Base-by-base conservation (phyloP, 1,139 yeast species). In the Zygosaccharomyces pseudobailii region DNA sequence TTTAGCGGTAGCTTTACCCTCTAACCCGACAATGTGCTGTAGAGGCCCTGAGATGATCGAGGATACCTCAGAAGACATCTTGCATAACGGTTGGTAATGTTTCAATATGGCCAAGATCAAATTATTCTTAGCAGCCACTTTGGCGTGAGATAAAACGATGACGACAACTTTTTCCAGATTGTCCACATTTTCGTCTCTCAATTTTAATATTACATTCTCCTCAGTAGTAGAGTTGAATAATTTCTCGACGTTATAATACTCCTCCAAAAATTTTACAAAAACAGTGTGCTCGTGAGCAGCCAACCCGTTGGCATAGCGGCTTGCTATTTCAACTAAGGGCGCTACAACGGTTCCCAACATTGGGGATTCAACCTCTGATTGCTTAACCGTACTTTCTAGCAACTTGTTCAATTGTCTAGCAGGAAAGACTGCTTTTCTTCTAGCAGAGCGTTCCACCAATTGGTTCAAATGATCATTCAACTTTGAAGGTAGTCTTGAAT, bases 81-180 rank as follows among this genome's bases (percentile, higher is more conserved):
- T 80, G 71, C 89, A 65, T 63, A 83, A 70, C 47, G 94, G 89
- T 68, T 83, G 88, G 67, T 88, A 90, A 51, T 80, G 83, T 51
- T 83, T 81, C 65, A 92, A 75, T 55, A 92, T 85, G 24, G 96
- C 96, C 62, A 87, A 75, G 43, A 92, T 76, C 66, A 94, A 79
- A 65, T 86, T 88, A 72, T 89, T 94, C 75, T 90, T 92, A 40
- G 97, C 89, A 49, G 94, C 86, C 32, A 90, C 94, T 66, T 96
- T 82, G 30, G 96, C 82, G 69, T 94, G 99, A 20, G 97, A 89
- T 63, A 90, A 76, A 27, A 84, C 88, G 48, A 79, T 76, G 50
- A 72, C 65, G 49, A 87, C 80, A 47, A 92, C 98, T 63, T 79
- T 79, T 45, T 76, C 73, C 66, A 90, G 77, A 54, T 87, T 87